Evolutionary conservation across 2,329 filamentous ascomycete genomes (phyloP).

Genomic region (Fusarium staphyleae): DNA sequence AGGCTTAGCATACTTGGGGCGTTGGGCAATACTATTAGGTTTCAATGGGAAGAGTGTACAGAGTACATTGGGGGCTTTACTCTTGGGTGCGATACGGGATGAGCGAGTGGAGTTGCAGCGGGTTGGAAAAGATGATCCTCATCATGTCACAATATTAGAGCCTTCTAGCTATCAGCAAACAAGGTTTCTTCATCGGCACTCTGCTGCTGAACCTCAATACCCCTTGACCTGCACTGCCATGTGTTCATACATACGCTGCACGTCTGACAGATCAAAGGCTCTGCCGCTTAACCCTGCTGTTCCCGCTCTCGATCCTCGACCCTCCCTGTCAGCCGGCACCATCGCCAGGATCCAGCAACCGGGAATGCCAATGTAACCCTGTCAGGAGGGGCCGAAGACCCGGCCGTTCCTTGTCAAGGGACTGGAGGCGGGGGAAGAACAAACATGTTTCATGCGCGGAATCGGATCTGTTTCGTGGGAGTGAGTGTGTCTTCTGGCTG

Average conservation of each 20-base stretch:
- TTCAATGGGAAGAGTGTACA: not conserved
- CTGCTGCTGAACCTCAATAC: not conserved
- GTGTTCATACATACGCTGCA: not conserved
- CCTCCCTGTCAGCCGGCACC: constrained; percentile 24
- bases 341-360: constrained; percentile 22
- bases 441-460: too few species aligned
- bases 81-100: not conserved
- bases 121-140: too few species aligned
- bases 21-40: not conserved
- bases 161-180: not conserved
- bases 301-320: constrained; percentile 26
- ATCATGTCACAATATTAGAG: too few species aligned
- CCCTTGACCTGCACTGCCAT: not conserved
- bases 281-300: constrained; percentile 1
- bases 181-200: not conserved
- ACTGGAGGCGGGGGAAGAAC: not conserved
- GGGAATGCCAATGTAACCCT: not conserved
- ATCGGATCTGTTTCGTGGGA: too few species aligned
- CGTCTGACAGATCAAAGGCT: not conserved
- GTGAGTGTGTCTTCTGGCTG: too few species aligned
- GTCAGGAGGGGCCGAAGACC: not conserved
- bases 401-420: not conserved
- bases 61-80: not conserved
- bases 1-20: not conserved
- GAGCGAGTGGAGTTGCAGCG: not conserved